Conservation (phyloP, 148 eudicot species). For the Amaranthus cruentus region DNA sequence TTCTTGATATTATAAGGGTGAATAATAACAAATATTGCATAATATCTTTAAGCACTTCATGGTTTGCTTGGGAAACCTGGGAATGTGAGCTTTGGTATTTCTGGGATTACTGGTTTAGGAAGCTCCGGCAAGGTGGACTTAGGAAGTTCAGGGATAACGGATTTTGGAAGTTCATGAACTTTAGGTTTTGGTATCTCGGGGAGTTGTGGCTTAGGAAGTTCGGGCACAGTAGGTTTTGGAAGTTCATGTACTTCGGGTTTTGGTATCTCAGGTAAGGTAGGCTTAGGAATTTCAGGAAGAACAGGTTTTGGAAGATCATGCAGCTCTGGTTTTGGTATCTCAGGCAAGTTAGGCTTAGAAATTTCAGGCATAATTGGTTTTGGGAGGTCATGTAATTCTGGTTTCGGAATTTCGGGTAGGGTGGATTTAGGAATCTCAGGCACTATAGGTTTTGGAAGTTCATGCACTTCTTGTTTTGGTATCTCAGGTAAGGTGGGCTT, state of each 20-base stretch:
- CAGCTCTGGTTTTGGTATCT: neutral
- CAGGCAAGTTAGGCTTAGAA: neutral
- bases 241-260: slow-evolving; percentile 7
- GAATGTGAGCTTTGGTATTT: slow-evolving; percentile 2
- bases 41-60: neutral
- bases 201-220: slow-evolving; percentile 6
- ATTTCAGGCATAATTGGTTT: slow-evolving; percentile 7
- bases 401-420: slow-evolving; percentile 13
- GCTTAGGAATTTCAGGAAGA: slow-evolving; percentile 11
- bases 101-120: slow-evolving; percentile 11
- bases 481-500: neutral
- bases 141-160: slow-evolving; percentile 10
- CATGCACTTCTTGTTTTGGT: slow-evolving; percentile 10
- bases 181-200: neutral
- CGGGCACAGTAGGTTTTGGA: neutral
- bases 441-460: slow-evolving; percentile 9
- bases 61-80: neutral
- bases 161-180: slow-evolving; percentile 12
- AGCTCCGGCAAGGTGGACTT: slow-evolving; percentile 11
- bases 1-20: no score
- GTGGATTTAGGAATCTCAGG: slow-evolving; percentile 10
- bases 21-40: no score
- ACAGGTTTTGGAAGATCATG: slow-evolving; percentile 12
- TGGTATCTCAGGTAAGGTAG: neutral
- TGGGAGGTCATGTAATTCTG: slow-evolving; percentile 12